A percentile compares a stretch with the other conserved stretches of the same genome.
Evolutionary conservation across 1,284 basidiomycete species (phyloP).

Genomic region (Naganishia sp.): DNA sequence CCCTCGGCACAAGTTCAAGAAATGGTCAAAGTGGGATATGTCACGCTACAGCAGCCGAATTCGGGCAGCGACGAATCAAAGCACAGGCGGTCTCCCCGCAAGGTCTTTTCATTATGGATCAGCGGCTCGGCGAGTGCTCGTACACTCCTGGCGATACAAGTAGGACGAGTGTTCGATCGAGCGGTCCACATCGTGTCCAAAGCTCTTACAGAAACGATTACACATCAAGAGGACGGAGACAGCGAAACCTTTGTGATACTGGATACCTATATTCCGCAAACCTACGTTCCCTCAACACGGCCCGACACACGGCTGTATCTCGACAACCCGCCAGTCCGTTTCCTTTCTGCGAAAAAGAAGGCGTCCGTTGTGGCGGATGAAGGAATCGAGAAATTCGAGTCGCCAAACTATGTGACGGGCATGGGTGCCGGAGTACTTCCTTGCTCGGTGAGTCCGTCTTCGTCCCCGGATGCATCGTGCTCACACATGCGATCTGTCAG

Average conservation of each 20-base stretch:
- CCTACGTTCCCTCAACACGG: slow-evolving; percentile 3
- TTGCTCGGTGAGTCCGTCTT: slow-evolving; percentile 1
- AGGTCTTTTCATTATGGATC: slow-evolving; percentile 8
- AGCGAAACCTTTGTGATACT: background rate
- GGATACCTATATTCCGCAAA: slow-evolving; percentile 26
- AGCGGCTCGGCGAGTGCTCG: background rate
- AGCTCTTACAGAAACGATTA: background rate
- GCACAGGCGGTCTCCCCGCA: background rate
- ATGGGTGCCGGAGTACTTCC: slow-evolving; percentile 12
- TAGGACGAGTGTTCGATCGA: slow-evolving; percentile 8
- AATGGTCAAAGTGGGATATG: slow-evolving; percentile 13
- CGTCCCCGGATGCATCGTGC: background rate
- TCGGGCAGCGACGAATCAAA: background rate
- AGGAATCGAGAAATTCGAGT: slow-evolving; percentile 6
- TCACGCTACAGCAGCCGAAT: slow-evolving; percentile 2
- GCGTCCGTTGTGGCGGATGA: background rate
- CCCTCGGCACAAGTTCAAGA: background rate
- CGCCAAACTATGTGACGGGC: slow-evolving; percentile 23
- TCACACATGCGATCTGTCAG: background rate
- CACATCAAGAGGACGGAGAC: background rate
- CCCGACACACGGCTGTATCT: background rate
- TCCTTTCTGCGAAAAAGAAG: background rate
- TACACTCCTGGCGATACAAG: slow-evolving; percentile 10
- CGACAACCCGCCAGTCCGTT: slow-evolving; percentile 14
- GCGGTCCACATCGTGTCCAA: slow-evolving; percentile 12